Percentiles rank a stretch among this genome's conserved stretches.
Evolutionary conservation across 345 rosid genomes (phyloP).

Genomic region (Eutrema yunnanense): DNA sequence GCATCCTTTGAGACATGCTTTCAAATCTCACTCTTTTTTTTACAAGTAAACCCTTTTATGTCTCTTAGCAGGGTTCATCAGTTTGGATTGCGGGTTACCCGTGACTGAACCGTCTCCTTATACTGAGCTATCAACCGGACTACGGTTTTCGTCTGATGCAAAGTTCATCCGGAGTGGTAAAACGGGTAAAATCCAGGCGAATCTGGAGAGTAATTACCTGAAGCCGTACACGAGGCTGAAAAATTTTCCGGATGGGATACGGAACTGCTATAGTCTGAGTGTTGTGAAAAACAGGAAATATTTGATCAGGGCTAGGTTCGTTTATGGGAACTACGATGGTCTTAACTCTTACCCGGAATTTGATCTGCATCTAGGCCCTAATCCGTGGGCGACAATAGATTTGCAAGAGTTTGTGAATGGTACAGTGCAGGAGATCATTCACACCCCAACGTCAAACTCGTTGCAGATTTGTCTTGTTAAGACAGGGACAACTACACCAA

Average conservation of each 20-base stretch:
- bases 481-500: constrained; percentile 30
- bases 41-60: neutral
- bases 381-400: constrained; percentile 28
- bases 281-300: constrained; percentile 19
- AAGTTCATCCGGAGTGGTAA: constrained; percentile 24
- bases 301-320: constrained; percentile 24
- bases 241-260: constrained; percentile 32
- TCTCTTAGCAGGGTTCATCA: constrained; percentile 28
- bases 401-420: neutral
- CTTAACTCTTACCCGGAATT: constrained; percentile 14
- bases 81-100: constrained; percentile 39
- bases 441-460: constrained; percentile 23
- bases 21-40: neutral
- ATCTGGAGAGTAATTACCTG: neutral
- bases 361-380: constrained; percentile 40
- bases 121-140: neutral
- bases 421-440: constrained; percentile 20
- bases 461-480: constrained; percentile 49
- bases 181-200: neutral
- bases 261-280: constrained; percentile 34
- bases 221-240: constrained; percentile 9
- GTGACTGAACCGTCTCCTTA: constrained; percentile 3
- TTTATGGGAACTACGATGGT: constrained; percentile 43
- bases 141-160: constrained; percentile 24
- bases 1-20: neutral